Evolutionary conservation across 768 basidiomycete species (phyloP), one percentile per base, ranked within the genome.

Genomic region (Mycena crocata): DNA sequence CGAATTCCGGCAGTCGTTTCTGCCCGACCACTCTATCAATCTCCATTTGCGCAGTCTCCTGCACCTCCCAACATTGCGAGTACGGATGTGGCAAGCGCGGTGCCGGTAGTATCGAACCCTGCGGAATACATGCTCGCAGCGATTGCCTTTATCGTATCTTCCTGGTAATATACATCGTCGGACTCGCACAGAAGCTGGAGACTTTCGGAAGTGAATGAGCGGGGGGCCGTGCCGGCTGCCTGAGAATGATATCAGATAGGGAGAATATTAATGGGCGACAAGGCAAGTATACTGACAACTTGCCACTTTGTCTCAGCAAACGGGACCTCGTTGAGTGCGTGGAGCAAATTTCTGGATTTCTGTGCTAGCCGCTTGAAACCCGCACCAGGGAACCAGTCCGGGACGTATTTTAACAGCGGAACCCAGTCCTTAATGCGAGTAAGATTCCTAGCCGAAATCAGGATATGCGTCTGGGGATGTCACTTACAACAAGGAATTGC

Each of bases 371-470:
- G 74, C 67, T 85, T 78, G 64, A 86, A 87, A 2, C 77, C 77
- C n/a, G 83, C 81, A 0, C 86, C 86, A 8, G 84, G 85, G 14
- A 86, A 45, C 83, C 84, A 86, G 39, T 68, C 74, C 0, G 86
- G 85, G 15, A 87, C 67, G 39, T 83, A 76, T 71, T 80, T 79
- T 62, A 86, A 76, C 74, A 39, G 5, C 14, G 60, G 59, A 15
- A 68, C 24, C 10, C 4, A 50, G 12, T 45, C 39, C 15, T 42
- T 35, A 48, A 5, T 28, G 17, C 15, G 21, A 23, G 34, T 24
- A 30, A 15, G 5, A n/a, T 19, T 52, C 23, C 23, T 26, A 56
- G 9, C 17, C 19, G 9, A 67, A 21, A 28, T 8, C 12, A 24
- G 17, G 23, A 19, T n/a, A 34, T 8, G 5, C 3, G 60, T 44